These are phyloP conservation scores for Eimeria falciformis DNA, from an alignment of 169 alveolate genomes.

Conservation along the genomic window DNA sequence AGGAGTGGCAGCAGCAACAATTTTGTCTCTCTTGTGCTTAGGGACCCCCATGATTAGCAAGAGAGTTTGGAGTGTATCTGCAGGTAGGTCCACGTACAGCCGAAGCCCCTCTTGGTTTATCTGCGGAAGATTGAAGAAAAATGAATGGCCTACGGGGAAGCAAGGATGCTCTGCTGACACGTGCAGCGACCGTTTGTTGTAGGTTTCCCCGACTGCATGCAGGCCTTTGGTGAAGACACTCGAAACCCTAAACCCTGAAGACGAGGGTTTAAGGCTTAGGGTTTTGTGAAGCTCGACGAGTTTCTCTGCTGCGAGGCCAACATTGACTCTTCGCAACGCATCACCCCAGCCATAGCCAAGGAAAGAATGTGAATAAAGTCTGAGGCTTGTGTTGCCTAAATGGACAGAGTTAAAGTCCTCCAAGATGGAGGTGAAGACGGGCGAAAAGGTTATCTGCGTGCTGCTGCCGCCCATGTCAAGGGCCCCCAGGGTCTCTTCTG, in stretches of 20 bases:
- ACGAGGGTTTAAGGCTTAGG: not conserved
- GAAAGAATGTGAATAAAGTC: constrained; percentile 72
- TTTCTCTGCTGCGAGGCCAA: not conserved
- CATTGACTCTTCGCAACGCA: constrained; percentile 15
- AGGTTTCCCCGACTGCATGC: not conserved
- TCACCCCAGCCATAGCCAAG: constrained; percentile 74
- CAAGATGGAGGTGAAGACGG: constrained; percentile 45
- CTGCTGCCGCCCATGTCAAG: constrained; percentile 82
- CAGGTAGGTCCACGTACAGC: not conserved
- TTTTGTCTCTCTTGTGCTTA: not conserved
- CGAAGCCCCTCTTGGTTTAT: not conserved
- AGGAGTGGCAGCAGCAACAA: not conserved
- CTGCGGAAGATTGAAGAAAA: not conserved
- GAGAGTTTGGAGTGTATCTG: not conserved
- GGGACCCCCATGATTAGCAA: not conserved
- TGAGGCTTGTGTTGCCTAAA: constrained; percentile 37
- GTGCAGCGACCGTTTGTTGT: not conserved
- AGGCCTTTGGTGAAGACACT: not conserved
- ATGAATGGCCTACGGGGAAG: not conserved
- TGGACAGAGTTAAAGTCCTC: constrained; percentile 51
- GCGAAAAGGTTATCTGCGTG: constrained; percentile 78
- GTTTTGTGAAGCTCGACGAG: not conserved
- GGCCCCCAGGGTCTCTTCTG: constrained; percentile 78
- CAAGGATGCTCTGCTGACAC: constrained; percentile 6
- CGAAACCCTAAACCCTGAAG: not conserved